Base-by-base conservation (phyloP, 371 early-diverging fungal species). In the Choanephora cucurbitarum region DNA sequence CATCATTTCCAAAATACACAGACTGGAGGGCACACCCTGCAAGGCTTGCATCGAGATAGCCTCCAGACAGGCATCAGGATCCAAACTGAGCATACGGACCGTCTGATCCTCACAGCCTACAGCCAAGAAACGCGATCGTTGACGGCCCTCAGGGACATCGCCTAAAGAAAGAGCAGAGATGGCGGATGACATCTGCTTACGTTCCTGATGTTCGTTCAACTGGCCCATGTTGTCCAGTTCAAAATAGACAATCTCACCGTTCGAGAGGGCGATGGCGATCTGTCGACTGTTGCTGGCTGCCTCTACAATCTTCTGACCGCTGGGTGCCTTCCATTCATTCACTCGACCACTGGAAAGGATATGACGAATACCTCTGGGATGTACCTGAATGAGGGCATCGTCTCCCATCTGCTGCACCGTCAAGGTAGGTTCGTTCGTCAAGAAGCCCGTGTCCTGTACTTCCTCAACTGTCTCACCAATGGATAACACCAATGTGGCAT, bases 391-490 rank as follows among this genome's bases (percentile, higher is more conserved):
- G n/a, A 97, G 57, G 0, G 92, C 86, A 70, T 92, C 93, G 52
- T 91, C 93, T 2, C 92, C 95, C 2, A 96, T 62, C 62, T 91
- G 91, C 40, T 88, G 90, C 2, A 96, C 91, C 10, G 83, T 82
- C 31, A 98, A 68, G 0, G 98, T 97, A 0, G 93, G 91, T 4
- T 90, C 86, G 15, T 82, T 75, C 24, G 84, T 84, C 45, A 91
- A 60, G 61, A 98, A 88, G 3, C 95, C 96, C 0, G 95, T 89
- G 64, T 96, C 97, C 0, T 86, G 80, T 5, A 93, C 94, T 72
- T 97, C 98, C 65, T 94, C 96, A 3, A 97, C 95, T 1, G 92
- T 94, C 63, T 97, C 98, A 5, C 94, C 97, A 67, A 96, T 92
- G 1, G 89, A 85, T 21, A 99, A 77, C 3, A 95, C 95, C 34